A percentile compares a stretch with the other conserved stretches of the same genome.
Conservation (phyloP, 208 protist species). For the Trypanosoma cruzi region DNA sequence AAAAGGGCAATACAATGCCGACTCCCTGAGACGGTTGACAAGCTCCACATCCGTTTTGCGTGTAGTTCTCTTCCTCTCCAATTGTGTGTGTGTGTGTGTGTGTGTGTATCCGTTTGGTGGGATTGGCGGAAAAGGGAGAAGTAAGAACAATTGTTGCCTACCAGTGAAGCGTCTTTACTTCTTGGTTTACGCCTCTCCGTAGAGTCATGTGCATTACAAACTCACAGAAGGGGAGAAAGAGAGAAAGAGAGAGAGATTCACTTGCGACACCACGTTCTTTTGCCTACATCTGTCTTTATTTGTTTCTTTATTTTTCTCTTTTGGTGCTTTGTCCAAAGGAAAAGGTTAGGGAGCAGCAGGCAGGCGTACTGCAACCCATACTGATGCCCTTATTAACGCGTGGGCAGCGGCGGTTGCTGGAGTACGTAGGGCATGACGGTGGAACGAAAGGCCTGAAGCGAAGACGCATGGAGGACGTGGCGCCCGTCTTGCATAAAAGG, state of each 20-base stretch:
- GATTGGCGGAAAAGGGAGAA: background rate
- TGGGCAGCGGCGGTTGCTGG: slow-evolving; percentile 47
- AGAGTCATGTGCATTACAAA: background rate
- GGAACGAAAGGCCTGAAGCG: slow-evolving; percentile 29
- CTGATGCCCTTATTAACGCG: slow-evolving; percentile 33
- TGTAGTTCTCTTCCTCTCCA: no score
- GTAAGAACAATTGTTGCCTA: background rate
- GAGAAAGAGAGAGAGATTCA: background rate
- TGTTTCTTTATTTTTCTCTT: background rate
- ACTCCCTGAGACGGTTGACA: background rate
- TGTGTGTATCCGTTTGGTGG: background rate
- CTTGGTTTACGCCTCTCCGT: background rate
- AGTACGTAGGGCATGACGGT: slow-evolving; percentile 38
- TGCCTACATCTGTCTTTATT: background rate
- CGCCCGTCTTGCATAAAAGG: slow-evolving; percentile 48
- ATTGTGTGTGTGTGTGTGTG: background rate
- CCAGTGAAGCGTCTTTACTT: background rate
- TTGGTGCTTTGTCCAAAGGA: background rate
- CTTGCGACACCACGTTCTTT: background rate
- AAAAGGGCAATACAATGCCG: slow-evolving; percentile 6
- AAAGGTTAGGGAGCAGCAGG: background rate
- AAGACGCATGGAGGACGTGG: slow-evolving; percentile 57
- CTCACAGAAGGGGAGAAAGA: background rate
- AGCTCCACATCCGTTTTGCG: background rate
- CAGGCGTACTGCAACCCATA: background rate